phyloP scores from a whole-genome alignment of 768 basidiomycete species.

The Leucosporidium creatinivorum region DNA sequence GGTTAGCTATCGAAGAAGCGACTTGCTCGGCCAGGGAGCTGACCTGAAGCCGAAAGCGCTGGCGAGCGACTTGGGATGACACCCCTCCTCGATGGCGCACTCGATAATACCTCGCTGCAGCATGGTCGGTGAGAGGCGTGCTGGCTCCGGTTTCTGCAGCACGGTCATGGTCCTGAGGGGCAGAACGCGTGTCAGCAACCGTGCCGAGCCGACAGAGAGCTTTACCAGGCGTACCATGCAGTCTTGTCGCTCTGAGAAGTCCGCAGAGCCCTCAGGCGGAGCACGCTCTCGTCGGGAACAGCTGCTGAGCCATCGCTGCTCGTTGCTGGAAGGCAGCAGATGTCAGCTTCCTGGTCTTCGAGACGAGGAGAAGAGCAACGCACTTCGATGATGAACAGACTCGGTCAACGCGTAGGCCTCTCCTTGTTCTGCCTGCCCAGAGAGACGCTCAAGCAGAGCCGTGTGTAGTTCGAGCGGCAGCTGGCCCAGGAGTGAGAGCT shows the following conservation, averaged over 20 bases:
- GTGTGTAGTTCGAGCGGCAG: background rate
- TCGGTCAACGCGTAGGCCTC: background rate
- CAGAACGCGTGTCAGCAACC: background rate
- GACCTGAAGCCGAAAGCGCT: background rate
- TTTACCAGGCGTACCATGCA: background rate
- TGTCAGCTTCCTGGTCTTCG: background rate
- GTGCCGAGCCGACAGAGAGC: too few relatives aligned
- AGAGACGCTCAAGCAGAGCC: background rate
- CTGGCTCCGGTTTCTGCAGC: background rate
- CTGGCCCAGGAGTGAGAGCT: background rate
- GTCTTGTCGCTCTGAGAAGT: background rate
- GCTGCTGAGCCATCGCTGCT: background rate
- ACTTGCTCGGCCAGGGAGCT: too few relatives aligned
- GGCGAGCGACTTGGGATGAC: background rate
- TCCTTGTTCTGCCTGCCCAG: background rate
- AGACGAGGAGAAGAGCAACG: background rate
- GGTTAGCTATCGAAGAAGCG: too few relatives aligned
- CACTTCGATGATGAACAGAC: background rate
- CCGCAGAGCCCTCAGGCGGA: background rate
- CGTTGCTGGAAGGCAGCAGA: background rate
- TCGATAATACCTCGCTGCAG: background rate
- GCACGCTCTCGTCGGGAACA: background rate
- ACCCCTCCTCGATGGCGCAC: background rate
- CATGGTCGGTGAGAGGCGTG: background rate
- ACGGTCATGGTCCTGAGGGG: background rate